Base-by-base conservation (phyloP, 78 protist species). In the Emiliania huxleyi region DNA sequence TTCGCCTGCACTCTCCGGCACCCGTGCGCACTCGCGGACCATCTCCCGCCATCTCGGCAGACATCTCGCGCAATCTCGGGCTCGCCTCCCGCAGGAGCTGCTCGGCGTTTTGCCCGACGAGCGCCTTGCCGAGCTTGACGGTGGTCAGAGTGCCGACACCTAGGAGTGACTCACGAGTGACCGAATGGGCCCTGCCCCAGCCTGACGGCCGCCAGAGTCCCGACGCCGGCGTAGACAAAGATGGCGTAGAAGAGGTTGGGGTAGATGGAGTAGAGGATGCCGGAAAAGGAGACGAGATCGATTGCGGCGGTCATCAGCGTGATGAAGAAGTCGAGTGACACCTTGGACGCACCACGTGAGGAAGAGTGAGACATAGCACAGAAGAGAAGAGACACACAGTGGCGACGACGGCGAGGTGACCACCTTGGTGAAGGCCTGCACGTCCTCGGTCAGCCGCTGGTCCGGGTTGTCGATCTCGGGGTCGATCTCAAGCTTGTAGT, bases 401-500 rank as follows among this genome's bases (percentile, higher is more conserved):
- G n/a, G n/a, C n/a, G n/a, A n/a, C n/a, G n/a, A n/a, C n/a, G n/a
- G n/a, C n/a, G n/a, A n/a, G n/a, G n/a, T n/a, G n/a, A n/a, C n/a
- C n/a, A n/a, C n/a, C n/a, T n/a, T n/a, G 3, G 87, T 69, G 84
- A 90, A 90, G 37, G 56, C 55, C 33, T 5, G 15, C 44, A 62
- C 91, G 69, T 93, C 95, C 42, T 90, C 93, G 19, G 93, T 38
- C n/a, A 93, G 52, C 23, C 95, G 93, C 90, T 93, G 95, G 87
- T 93, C 95, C 19, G 95, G 95, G 91, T 93, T 93, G 92, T 93
- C 95, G 43, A 93, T n/a, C n/a, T n/a, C n/a, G n/a, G n/a, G n/a
- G n/a, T n/a, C n/a, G n/a, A n/a, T n/a, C n/a, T n/a, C n/a, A n/a
- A n/a, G n/a, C n/a, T n/a, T n/a, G n/a, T n/a, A n/a, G n/a, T n/a